Conservation (phyloP, 2,329 filamentous ascomycete genomes). For the Zalaria sp. region DNA sequence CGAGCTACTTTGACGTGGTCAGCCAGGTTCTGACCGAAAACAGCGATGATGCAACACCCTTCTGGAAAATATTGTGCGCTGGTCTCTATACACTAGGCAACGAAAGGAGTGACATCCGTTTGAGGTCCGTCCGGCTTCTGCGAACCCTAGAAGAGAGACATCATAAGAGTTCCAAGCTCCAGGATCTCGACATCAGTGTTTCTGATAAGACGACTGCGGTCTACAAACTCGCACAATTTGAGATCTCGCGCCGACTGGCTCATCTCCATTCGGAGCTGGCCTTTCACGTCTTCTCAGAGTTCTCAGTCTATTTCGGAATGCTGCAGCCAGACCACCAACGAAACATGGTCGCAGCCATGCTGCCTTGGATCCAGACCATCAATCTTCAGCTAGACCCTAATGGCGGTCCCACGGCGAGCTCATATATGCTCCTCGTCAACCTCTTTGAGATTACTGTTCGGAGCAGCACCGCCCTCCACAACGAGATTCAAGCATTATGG, state of each 20-base stretch:
- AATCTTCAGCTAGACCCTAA: constrained; percentile 86
- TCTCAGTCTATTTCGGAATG: constrained; percentile 83
- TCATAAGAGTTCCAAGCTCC: constrained; percentile 74
- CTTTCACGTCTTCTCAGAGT: constrained; percentile 92
- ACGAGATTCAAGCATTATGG: constrained; percentile 95
- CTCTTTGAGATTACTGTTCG: constrained; percentile 93
- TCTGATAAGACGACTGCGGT: constrained; percentile 97
- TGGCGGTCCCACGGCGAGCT: constrained; percentile 77
- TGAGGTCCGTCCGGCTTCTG: constrained; percentile 72
- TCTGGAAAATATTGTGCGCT: constrained; percentile 81
- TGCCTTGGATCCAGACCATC: constrained; percentile 93
- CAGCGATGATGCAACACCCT: constrained; percentile 67
- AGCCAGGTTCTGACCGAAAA: constrained; percentile 68
- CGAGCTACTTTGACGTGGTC: constrained; percentile 91
- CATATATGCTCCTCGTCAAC: constrained; percentile 90
- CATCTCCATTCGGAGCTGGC: constrained; percentile 80
- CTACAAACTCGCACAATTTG: constrained; percentile 94
- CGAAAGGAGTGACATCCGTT: constrained; percentile 75
- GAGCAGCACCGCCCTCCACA: constrained; percentile 75
- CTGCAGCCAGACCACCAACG: constrained; percentile 70
- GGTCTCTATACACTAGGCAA: constrained; percentile 89
- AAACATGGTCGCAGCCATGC: constrained; percentile 84
- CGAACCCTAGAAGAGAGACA: constrained; percentile 72
- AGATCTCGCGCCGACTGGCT: constrained; percentile 81
- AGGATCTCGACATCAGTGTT: constrained; percentile 96